Evolutionary conservation across 805 yeast genomes (phyloP), one percentile per base, ranked within the genome.

Genomic region (Barnettozyma sucrosica): DNA sequence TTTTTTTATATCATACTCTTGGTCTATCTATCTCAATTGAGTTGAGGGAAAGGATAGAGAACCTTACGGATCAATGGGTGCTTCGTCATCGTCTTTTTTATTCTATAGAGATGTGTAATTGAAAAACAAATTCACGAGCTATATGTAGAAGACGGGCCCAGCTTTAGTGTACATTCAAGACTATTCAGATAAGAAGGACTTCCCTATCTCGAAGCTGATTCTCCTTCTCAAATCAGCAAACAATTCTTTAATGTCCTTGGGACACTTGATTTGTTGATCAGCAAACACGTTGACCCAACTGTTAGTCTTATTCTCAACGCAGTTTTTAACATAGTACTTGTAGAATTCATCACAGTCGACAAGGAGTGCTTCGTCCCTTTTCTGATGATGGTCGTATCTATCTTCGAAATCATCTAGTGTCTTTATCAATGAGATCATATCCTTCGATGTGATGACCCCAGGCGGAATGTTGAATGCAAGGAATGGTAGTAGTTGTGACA

Each of bases 401-500:
- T 53, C 47, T 33, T 57, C 61, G 46, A 54, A 61, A 5, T 48
- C 18, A 37, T 61, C 55, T 10, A 61, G n/a, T 25, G 55, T 51
- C 30, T 49, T 53, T 5, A 61, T 41, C 13, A 59, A 48, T 10
- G 53, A 8, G 7, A 59, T 38, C 10, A 61, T 28, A 32, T 61
- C 62, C 10, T 47, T 41, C 32, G 55, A 49, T n/a, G 49, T 23
- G 23, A 59, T 25, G 7, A 59, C 53, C 28, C 56, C 54, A 34
- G 57, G 48, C 14, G 62, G 59, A 14, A 46, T 47, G 8, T 39
- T 41, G 21, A 56, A 54, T 28, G 48, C 50, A 58, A 68, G 68
- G 58, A 71, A 70, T 16, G 80, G 79, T 41, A 68, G 54, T 14
- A 77, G 55, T 47, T 79, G 77, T n/a, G 76, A 57, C 14, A 80